A percentile compares a stretch with the other conserved stretches of the same genome.
Evolutionary conservation across 257 asterid species (phyloP).

Genomic region (Cordia subcordata): DNA sequence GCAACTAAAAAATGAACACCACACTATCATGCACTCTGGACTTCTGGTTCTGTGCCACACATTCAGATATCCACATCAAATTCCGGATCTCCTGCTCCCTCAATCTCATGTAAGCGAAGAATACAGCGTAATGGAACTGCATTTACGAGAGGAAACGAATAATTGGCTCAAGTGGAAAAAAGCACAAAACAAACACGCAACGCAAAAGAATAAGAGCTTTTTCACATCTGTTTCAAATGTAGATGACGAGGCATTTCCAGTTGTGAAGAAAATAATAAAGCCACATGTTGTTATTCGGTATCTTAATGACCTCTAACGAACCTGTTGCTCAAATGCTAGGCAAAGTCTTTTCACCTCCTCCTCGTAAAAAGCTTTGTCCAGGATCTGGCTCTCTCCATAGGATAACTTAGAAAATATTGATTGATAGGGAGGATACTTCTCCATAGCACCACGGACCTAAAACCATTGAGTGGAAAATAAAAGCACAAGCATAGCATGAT

Average conservation of each 20-base stretch:
- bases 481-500: constrained; percentile 3
- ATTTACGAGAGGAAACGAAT: constrained; percentile 11
- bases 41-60: constrained; percentile 95
- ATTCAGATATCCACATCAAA: constrained; percentile 97
- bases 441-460: constrained; percentile 88
- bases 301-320: constrained; percentile 17
- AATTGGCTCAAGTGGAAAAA: neutral
- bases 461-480: constrained; percentile 4
- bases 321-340: constrained; percentile 96
- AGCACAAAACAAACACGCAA: no score
- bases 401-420: constrained; percentile 71
- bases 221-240: no score
- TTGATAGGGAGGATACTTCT: constrained; percentile 88
- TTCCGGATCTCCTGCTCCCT: constrained; percentile 96
- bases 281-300: no score
- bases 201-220: no score
- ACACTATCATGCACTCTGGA: constrained; percentile 90
- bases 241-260: no score
- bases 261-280: no score
- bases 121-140: constrained; percentile 91
- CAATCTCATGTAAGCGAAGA: constrained; percentile 86
- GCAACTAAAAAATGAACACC: constrained; percentile 67
- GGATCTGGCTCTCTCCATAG: constrained; percentile 97
- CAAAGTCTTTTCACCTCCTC: constrained; percentile 95
- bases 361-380: constrained; percentile 94